phyloP scores from a whole-genome alignment of 2,329 filamentous ascomycete species.

The Exophiala mesophila region DNA sequence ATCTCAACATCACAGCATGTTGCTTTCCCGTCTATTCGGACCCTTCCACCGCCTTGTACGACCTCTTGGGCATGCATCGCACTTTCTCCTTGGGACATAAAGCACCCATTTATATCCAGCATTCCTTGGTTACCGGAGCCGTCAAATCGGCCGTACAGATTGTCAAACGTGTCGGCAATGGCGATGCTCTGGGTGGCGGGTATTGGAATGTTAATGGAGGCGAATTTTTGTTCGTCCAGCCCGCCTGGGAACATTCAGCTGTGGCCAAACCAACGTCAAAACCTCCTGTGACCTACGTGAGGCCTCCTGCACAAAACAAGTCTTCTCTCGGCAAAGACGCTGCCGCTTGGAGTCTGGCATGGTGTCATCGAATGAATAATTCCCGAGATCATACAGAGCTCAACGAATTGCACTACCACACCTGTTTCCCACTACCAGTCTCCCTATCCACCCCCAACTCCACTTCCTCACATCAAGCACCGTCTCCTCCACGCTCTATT shows the following conservation, averaged over 20 bases:
- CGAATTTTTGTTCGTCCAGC: slow-evolving; percentile 67
- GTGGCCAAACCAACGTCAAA: too few species aligned
- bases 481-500: slow-evolving; percentile 11
- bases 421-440: slow-evolving; percentile 5
- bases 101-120: slow-evolving; percentile 61
- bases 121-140: slow-evolving; percentile 43
- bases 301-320: too few species aligned
- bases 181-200: slow-evolving; percentile 59
- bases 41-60: slow-evolving; percentile 62
- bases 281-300: too few species aligned
- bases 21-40: slow-evolving; percentile 75
- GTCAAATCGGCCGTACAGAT: slow-evolving; percentile 53
- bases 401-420: slow-evolving; percentile 51
- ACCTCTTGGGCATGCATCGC: slow-evolving; percentile 62
- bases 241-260: not conserved
- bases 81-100: slow-evolving; percentile 56
- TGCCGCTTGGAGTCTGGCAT: slow-evolving; percentile 60
- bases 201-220: slow-evolving; percentile 67
- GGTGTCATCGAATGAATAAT: slow-evolving; percentile 77
- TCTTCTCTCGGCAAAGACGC: slow-evolving; percentile 1
- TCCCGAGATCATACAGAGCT: slow-evolving; percentile 75
- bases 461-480: not conserved
- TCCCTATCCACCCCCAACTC: not conserved
- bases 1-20: slow-evolving; percentile 58
- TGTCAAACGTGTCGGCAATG: slow-evolving; percentile 53